Percentiles rank a stretch among this genome's conserved stretches.
Conservation (phyloP, 768 basidiomycete genomes). For the Coprinopsis cinerea region DNA sequence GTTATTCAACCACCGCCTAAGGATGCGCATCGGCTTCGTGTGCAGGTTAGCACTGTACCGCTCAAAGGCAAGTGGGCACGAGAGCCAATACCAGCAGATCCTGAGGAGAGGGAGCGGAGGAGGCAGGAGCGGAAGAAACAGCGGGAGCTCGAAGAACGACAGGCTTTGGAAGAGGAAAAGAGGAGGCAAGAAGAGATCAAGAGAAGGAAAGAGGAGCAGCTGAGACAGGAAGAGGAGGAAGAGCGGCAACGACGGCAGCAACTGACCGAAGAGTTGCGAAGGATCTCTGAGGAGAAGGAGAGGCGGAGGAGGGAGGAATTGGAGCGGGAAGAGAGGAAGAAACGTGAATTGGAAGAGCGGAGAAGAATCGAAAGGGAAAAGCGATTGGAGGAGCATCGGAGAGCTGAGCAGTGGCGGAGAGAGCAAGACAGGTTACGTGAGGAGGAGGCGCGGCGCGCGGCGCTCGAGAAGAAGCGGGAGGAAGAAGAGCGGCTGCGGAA, state of each 20-base stretch:
- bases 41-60: constrained; percentile 22
- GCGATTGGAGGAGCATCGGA: constrained; percentile 43
- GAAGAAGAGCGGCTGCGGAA: constrained; percentile 39
- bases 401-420: constrained; percentile 46
- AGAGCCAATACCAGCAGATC: constrained; percentile 22
- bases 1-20: constrained; percentile 15
- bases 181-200: constrained; percentile 33
- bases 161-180: constrained; percentile 38
- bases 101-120: constrained; percentile 27
- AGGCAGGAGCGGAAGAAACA: constrained; percentile 26
- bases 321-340: constrained; percentile 41
- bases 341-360: constrained; percentile 39
- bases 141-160: constrained; percentile 39
- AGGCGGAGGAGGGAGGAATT: constrained; percentile 33
- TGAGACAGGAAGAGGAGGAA: constrained; percentile 36
- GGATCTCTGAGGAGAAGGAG: constrained; percentile 31
- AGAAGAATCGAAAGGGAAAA: constrained; percentile 42
- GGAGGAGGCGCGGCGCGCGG: constrained; percentile 38
- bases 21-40: no score
- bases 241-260: constrained; percentile 34
- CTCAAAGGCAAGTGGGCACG: constrained; percentile 33
- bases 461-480: constrained; percentile 34
- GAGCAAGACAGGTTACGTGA: constrained; percentile 41
- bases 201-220: constrained; percentile 35
- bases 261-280: constrained; percentile 33